A percentile compares a stretch with the other conserved stretches of the same genome.
These are phyloP conservation scores for Endogone sp. DNA, from an alignment of 192 early-diverging fungal genomes.

Conservation along the genomic window DNA sequence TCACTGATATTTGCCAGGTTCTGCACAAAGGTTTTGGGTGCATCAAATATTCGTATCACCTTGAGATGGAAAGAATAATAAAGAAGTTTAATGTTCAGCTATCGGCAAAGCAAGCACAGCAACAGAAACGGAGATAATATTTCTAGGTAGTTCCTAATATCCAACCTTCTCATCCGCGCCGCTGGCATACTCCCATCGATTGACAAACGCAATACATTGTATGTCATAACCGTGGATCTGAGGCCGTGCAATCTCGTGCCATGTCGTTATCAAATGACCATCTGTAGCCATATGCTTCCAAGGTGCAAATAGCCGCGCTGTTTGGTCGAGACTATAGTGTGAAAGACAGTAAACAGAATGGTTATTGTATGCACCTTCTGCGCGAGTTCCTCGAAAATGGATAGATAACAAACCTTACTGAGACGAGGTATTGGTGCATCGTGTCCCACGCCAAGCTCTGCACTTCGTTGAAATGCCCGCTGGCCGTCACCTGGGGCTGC, in stretches of 20 bases:
- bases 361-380: neutral
- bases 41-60: slow-evolving; percentile 86
- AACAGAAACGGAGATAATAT: neutral
- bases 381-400: no score
- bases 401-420: slow-evolving; percentile 56
- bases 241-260: slow-evolving; percentile 92
- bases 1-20: slow-evolving; percentile 52
- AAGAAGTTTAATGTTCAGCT: neutral
- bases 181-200: slow-evolving; percentile 70
- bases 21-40: slow-evolving; percentile 72
- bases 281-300: slow-evolving; percentile 46
- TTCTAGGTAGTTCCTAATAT: neutral
- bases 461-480: slow-evolving; percentile 81
- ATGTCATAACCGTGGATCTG: slow-evolving; percentile 98
- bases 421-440: slow-evolving; percentile 63
- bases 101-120: neutral
- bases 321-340: slow-evolving; percentile 76
- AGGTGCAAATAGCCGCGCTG: slow-evolving; percentile 75
- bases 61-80: slow-evolving; percentile 8
- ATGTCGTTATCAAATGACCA: slow-evolving; percentile 35
- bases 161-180: slow-evolving; percentile 91
- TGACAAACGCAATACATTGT: slow-evolving; percentile 76
- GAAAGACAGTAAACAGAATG: neutral
- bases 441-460: slow-evolving; percentile 84
- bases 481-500: slow-evolving; percentile 65